Evolutionary conservation across 441 rosid species (phyloP).

Genomic region (Lepidium campestre): DNA sequence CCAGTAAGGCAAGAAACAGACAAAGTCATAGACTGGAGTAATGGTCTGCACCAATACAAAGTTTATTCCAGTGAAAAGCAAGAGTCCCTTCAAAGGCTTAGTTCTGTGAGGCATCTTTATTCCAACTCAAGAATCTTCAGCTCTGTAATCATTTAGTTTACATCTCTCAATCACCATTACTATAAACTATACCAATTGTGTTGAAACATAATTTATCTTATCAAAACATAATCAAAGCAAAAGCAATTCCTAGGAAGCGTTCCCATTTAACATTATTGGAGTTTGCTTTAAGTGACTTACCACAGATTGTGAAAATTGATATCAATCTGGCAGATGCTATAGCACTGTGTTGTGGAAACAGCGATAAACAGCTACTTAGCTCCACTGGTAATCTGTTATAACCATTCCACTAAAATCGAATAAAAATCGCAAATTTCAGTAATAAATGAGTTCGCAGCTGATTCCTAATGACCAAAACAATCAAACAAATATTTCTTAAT

Average conservation of each 20-base stretch:
- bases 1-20: constrained; percentile 92
- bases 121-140: constrained; percentile 1
- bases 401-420: no score
- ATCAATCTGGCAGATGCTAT: no score
- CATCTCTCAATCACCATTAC: not conserved
- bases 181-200: not conserved
- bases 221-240: not conserved
- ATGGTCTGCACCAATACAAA: constrained; percentile 61
- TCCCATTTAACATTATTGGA: not conserved
- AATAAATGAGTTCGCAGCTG: no score
- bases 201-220: not conserved
- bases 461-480: no score
- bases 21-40: constrained; percentile 79
- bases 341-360: no score
- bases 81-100: constrained; percentile 62
- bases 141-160: constrained; percentile 7
- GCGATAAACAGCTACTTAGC: no score
- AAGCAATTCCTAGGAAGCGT: not conserved
- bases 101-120: constrained; percentile 69
- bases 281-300: not conserved
- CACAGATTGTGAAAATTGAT: not conserved
- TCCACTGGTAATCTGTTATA: no score
- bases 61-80: constrained; percentile 73
- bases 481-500: no score
- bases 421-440: no score